Conservation (phyloP, 352 stramenopile genomes). For the Blastocystis sp. region DNA sequence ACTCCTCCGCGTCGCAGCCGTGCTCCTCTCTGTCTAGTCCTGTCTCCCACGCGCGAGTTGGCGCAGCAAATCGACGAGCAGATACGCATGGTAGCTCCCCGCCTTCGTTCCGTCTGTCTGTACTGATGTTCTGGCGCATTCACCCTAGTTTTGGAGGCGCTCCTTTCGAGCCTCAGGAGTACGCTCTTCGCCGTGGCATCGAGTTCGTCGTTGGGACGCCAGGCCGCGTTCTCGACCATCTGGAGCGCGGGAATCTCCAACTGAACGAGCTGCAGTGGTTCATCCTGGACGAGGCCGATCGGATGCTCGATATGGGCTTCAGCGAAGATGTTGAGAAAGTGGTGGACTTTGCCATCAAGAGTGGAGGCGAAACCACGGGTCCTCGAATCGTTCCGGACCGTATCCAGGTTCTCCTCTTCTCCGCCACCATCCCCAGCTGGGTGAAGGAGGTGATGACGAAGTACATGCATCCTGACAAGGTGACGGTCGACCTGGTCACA, state of each 20-base stretch:
- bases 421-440: conserved; percentile 84
- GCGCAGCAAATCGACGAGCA: conserved; percentile 87
- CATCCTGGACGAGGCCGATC: conserved; percentile 86
- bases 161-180: conserved; percentile 79
- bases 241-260: conserved; percentile 78
- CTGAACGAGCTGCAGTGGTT: conserved; percentile 80
- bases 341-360: conserved; percentile 73
- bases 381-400: conserved; percentile 63
- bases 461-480: conserved; percentile 79
- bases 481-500: conserved; percentile 83
- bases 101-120: conserved; percentile 18
- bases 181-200: conserved; percentile 76
- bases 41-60: conserved; percentile 92
- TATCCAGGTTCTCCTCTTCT: conserved; percentile 82
- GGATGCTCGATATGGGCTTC: conserved; percentile 91
- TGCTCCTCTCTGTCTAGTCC: conserved; percentile 83
- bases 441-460: conserved; percentile 79
- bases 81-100: conserved; percentile 40
- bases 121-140: neutral
- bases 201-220: conserved; percentile 85
- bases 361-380: neutral
- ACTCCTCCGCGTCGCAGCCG: conserved; percentile 61
- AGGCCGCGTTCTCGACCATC: conserved; percentile 83
- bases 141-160: conserved; percentile 74
- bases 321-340: conserved; percentile 87